Evolutionary conservation across 768 basidiomycete species (phyloP).

Genomic region (Rhodotorula paludigena): DNA sequence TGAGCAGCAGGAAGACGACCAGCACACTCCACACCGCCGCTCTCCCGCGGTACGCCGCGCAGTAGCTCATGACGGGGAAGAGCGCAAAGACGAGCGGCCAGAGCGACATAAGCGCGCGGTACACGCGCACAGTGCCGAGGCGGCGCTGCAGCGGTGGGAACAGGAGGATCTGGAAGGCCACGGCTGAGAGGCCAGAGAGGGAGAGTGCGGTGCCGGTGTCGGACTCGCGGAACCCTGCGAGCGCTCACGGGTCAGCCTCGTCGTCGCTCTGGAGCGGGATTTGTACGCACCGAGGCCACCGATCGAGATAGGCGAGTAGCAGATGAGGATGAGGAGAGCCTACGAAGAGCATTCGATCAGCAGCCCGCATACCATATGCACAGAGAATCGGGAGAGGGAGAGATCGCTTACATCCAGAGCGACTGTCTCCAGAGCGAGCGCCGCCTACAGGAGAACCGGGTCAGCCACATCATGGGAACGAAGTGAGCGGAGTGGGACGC

Average conservation of each 20-base stretch:
- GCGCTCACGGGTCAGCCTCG: neutral
- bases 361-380: neutral
- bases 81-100: constrained; percentile 32
- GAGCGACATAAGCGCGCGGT: constrained; percentile 19
- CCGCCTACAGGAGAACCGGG: neutral
- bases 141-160: constrained; percentile 37
- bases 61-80: constrained; percentile 34
- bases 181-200: constrained; percentile 28
- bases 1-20: constrained; percentile 22
- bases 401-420: constrained; percentile 13
- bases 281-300: constrained; percentile 36
- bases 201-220: constrained; percentile 37
- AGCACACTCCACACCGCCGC: constrained; percentile 21
- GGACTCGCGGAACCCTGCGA: constrained; percentile 26
- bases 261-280: too few species aligned
- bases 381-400: too few species aligned
- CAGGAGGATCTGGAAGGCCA: constrained; percentile 31
- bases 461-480: neutral
- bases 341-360: neutral
- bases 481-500: neutral
- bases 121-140: constrained; percentile 35
- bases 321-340: constrained; percentile 39
- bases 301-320: constrained; percentile 32
- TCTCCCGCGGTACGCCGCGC: neutral
- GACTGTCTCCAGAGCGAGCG: constrained; percentile 34